Percentiles rank a stretch among this genome's conserved stretches.
Evolutionary conservation across 2,329 filamentous ascomycete species (phyloP).

Genomic region (Aspergillus pseudoglaucus): DNA sequence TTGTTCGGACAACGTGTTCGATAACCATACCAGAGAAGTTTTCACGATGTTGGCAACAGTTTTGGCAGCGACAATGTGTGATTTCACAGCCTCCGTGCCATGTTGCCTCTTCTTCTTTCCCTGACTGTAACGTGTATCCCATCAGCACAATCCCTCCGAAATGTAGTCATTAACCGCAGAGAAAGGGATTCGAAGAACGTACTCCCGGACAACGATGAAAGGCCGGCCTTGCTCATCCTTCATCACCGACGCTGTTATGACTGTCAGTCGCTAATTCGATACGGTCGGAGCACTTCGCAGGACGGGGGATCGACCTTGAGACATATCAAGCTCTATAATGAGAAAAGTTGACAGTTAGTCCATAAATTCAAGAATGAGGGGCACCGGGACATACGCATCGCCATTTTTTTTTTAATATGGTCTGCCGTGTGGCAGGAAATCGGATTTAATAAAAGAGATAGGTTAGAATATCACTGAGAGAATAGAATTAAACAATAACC

Average conservation of each 20-base stretch:
- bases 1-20: not conserved
- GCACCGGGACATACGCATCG: slow-evolving; percentile 40
- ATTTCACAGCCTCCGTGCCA: slow-evolving; percentile 95
- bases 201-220: slow-evolving; percentile 98
- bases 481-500: slow-evolving; percentile 8
- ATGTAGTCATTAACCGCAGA: not conserved
- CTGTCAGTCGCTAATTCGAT: slow-evolving; percentile 13
- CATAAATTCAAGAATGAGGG: slow-evolving; percentile 25
- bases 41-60: slow-evolving; percentile 97
- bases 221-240: slow-evolving; percentile 97
- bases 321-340: slow-evolving; percentile 41
- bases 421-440: slow-evolving; percentile 27
- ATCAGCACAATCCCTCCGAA: slow-evolving; percentile 19
- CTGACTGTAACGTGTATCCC: slow-evolving; percentile 54
- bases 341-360: slow-evolving; percentile 19
- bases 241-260: slow-evolving; percentile 60
- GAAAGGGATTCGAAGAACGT: slow-evolving; percentile 37
- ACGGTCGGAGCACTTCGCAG: slow-evolving; percentile 11
- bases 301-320: slow-evolving; percentile 33
- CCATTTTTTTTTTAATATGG: slow-evolving; percentile 34
- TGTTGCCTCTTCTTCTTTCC: slow-evolving; percentile 96
- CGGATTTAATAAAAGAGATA: slow-evolving; percentile 7
- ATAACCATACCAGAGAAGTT: slow-evolving; percentile 65
- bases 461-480: slow-evolving; percentile 5
- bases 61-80: slow-evolving; percentile 92